A percentile compares a stretch with the other conserved stretches of the same genome.
Evolutionary conservation across 2,329 filamentous ascomycete species (phyloP).

Genomic region (Clarireedia monteithiana): DNA sequence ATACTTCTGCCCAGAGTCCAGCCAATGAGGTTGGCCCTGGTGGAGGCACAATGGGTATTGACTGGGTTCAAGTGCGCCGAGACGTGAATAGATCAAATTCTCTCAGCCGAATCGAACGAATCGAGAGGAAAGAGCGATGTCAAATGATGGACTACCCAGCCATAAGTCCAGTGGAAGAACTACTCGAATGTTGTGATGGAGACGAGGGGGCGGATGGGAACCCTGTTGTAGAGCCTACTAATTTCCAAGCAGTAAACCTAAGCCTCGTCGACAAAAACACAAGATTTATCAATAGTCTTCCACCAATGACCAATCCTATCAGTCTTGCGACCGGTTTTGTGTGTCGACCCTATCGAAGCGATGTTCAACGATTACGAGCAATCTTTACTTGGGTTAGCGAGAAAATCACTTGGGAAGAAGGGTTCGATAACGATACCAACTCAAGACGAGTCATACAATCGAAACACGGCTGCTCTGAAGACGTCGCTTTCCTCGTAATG

Average conservation of each 20-base stretch:
- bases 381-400: slow-evolving; percentile 99
- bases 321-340: slow-evolving; percentile 85
- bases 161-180: slow-evolving; percentile 80
- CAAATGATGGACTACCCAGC: slow-evolving; percentile 91
- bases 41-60: slow-evolving; percentile 44
- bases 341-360: slow-evolving; percentile 87
- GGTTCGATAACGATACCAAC: slow-evolving; percentile 73
- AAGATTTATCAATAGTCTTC: slow-evolving; percentile 77
- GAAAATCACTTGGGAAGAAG: slow-evolving; percentile 90
- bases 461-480: slow-evolving; percentile 77
- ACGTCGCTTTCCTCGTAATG: slow-evolving; percentile 78
- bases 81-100: slow-evolving; percentile 96
- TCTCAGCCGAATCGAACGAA: slow-evolving; percentile 77
- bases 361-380: slow-evolving; percentile 83
- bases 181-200: slow-evolving; percentile 77
- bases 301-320: slow-evolving; percentile 71
- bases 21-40: slow-evolving; percentile 65
- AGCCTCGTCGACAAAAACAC: slow-evolving; percentile 92
- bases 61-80: slow-evolving; percentile 96
- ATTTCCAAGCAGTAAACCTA: slow-evolving; percentile 75
- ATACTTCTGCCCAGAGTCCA: slow-evolving; percentile 37
- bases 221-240: slow-evolving; percentile 71
- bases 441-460: slow-evolving; percentile 76
- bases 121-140: slow-evolving; percentile 79
- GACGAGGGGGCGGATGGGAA: slow-evolving; percentile 83